Conservation (phyloP, 495 filamentous ascomycete species). For the Annulohypoxylon stygium region DNA sequence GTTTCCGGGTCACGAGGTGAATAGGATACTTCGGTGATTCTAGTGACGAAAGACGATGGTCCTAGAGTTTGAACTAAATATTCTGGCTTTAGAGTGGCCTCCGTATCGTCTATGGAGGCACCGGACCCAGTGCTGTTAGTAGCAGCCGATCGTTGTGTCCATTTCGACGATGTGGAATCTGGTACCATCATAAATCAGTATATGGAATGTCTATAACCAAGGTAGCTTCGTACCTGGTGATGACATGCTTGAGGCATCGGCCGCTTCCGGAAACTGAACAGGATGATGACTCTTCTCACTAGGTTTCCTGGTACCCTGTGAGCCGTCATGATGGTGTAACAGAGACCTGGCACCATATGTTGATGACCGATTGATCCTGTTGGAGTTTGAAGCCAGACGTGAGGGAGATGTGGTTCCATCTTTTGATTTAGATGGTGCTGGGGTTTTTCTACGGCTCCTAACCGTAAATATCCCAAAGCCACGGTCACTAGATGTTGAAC, state of each 20-base stretch:
- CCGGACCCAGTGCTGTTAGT: constrained; percentile 49
- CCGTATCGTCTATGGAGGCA: constrained; percentile 31
- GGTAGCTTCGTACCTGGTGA: constrained; percentile 42
- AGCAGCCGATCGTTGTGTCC: constrained; percentile 54
- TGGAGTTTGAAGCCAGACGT: not conserved
- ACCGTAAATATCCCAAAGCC: constrained; percentile 51
- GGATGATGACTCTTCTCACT: constrained; percentile 33
- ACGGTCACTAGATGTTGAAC: constrained; percentile 53
- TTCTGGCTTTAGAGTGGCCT: constrained; percentile 27
- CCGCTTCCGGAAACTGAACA: constrained; percentile 38
- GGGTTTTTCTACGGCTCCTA: constrained; percentile 45
- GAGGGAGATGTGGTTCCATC: constrained; percentile 3
- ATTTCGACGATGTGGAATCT: constrained; percentile 61
- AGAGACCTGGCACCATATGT: constrained; percentile 42
- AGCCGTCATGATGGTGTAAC: constrained; percentile 37
- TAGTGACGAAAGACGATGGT: constrained; percentile 55
- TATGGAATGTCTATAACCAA: not conserved
- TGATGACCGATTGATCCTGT: constrained; percentile 33
- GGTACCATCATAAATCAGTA: constrained; percentile 22
- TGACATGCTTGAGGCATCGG: constrained; percentile 40
- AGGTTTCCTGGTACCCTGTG: constrained; percentile 34
- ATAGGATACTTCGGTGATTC: constrained; percentile 52
- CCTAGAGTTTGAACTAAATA: constrained; percentile 53
- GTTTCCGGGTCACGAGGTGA: constrained; percentile 50
- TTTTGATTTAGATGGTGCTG: constrained; percentile 39